These are phyloP conservation scores for Trichoderma oligosporum DNA, from an alignment of 2,329 filamentous ascomycete genomes.

Conservation along the genomic window DNA sequence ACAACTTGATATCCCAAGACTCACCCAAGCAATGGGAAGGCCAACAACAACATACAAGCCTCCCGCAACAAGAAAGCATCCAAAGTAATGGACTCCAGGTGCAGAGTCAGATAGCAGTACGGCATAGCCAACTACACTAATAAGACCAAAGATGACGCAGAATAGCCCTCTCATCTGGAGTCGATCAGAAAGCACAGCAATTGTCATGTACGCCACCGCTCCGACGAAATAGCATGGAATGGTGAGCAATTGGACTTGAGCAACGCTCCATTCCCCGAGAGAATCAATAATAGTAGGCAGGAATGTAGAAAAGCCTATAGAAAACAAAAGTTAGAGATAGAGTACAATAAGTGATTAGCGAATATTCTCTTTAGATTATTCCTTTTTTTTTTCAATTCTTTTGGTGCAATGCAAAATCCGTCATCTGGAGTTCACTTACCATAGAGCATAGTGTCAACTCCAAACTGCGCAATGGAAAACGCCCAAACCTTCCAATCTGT, in stretches of 20 bases:
- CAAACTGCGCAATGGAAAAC: slow-evolving; percentile 68
- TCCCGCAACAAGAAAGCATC: slow-evolving; percentile 69
- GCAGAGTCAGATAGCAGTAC: slow-evolving; percentile 59
- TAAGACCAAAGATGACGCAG: slow-evolving; percentile 55
- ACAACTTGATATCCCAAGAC: slow-evolving; percentile 8
- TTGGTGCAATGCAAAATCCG: neutral
- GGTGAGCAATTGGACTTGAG: slow-evolving; percentile 70
- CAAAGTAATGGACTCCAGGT: slow-evolving; percentile 67
- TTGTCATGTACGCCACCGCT: slow-evolving; percentile 62
- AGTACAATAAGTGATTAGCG: neutral
- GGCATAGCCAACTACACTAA: slow-evolving; percentile 66
- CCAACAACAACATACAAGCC: slow-evolving; percentile 64
- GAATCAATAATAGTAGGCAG: slow-evolving; percentile 73
- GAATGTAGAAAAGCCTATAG: slow-evolving; percentile 66
- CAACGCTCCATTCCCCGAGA: slow-evolving; percentile 59
- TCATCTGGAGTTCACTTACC: slow-evolving; percentile 30
- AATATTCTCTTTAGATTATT: neutral
- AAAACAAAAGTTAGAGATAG: neutral
- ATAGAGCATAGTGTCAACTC: slow-evolving; percentile 72
- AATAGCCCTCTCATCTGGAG: slow-evolving; percentile 64
- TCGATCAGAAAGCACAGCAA: slow-evolving; percentile 64
- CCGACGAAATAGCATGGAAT: slow-evolving; percentile 75
- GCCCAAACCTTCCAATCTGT: slow-evolving; percentile 73
- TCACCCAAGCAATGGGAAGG: slow-evolving; percentile 52
- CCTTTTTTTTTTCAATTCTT: neutral